Conservation (phyloP, 495 filamentous ascomycete species). For the Elasticomyces elasticus region DNA sequence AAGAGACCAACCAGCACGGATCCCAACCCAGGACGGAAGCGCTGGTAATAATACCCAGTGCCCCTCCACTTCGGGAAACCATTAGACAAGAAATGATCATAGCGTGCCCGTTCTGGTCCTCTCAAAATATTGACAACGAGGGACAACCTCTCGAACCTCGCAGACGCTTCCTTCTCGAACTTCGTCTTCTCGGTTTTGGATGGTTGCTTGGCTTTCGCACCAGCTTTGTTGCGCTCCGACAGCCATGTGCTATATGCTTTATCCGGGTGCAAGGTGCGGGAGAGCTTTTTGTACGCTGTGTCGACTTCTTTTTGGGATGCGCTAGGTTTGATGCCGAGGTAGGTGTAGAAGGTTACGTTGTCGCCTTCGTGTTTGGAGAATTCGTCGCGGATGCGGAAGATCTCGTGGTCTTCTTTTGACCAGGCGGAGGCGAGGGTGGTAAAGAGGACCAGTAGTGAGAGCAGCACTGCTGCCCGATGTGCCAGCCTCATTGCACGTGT, state of each 20-base stretch:
- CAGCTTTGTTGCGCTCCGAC: constrained; percentile 56
- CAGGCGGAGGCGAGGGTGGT: constrained; percentile 14
- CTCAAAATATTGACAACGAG: constrained; percentile 77
- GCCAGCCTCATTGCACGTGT: constrained; percentile 6
- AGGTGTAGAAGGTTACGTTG: constrained; percentile 87
- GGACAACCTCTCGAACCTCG: constrained; percentile 71
- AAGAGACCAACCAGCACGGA: constrained; percentile 78
- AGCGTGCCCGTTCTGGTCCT: constrained; percentile 68
- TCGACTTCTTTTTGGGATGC: constrained; percentile 82
- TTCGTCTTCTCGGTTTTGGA: constrained; percentile 60
- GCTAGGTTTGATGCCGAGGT: constrained; percentile 61
- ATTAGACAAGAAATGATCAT: constrained; percentile 89
- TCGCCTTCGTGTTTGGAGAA: constrained; percentile 63
- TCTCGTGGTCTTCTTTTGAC: constrained; percentile 65
- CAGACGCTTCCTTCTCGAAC: constrained; percentile 62
- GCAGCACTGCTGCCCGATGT: constrained; percentile 13
- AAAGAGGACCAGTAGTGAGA: constrained; percentile 16
- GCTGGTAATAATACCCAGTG: constrained; percentile 93
- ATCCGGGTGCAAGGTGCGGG: constrained; percentile 76
- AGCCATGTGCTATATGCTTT: constrained; percentile 81
- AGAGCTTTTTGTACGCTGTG: constrained; percentile 86
- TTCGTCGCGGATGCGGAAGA: constrained; percentile 89
- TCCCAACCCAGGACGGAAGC: constrained; percentile 81
- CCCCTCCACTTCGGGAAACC: constrained; percentile 95
- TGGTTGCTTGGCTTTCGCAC: constrained; percentile 50